These are phyloP conservation scores for Neonectria neomacrospora DNA, from an alignment of 2,329 filamentous ascomycete species.

Conservation along the genomic window DNA sequence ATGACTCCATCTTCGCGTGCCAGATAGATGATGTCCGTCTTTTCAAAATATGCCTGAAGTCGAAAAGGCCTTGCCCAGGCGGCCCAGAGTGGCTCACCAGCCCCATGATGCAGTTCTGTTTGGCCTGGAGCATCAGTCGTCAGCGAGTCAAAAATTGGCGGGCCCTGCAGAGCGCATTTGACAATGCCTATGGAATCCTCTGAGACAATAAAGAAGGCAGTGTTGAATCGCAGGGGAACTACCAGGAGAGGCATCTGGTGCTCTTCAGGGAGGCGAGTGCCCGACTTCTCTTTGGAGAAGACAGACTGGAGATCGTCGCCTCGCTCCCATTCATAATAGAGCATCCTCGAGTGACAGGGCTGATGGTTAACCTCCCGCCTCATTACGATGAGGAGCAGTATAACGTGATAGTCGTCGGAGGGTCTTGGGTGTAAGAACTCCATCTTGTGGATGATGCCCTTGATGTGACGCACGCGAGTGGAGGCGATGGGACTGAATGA, in stretches of 20 bases:
- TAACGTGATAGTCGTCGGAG: constrained; percentile 74
- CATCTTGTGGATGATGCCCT: constrained; percentile 84
- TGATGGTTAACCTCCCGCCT: constrained; percentile 50
- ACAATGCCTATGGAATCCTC: constrained; percentile 67
- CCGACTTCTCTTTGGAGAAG: constrained; percentile 59
- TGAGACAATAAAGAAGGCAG: constrained; percentile 76
- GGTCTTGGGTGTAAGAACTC: constrained; percentile 82
- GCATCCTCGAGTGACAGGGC: constrained; percentile 57
- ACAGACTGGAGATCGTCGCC: constrained; percentile 59
- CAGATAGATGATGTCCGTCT: constrained; percentile 84
- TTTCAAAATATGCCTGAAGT: constrained; percentile 68
- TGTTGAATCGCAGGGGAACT: constrained; percentile 77
- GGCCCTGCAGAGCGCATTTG: constrained; percentile 63
- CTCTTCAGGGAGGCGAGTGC: constrained; percentile 61
- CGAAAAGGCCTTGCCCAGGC: constrained; percentile 85
- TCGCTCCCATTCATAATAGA: constrained; percentile 70
- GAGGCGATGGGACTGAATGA: constrained; percentile 68
- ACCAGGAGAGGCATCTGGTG: constrained; percentile 74
- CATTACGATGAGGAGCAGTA: constrained; percentile 76
- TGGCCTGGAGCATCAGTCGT: constrained; percentile 53
- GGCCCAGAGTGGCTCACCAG: constrained; percentile 74
- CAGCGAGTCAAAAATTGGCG: constrained; percentile 60
- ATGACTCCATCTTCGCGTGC: constrained; percentile 89
- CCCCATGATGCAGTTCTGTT: constrained; percentile 60
- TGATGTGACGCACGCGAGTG: constrained; percentile 58